phyloP scores from a whole-genome alignment of 2,329 filamentous ascomycete species.

The Thelonectria discophora region DNA sequence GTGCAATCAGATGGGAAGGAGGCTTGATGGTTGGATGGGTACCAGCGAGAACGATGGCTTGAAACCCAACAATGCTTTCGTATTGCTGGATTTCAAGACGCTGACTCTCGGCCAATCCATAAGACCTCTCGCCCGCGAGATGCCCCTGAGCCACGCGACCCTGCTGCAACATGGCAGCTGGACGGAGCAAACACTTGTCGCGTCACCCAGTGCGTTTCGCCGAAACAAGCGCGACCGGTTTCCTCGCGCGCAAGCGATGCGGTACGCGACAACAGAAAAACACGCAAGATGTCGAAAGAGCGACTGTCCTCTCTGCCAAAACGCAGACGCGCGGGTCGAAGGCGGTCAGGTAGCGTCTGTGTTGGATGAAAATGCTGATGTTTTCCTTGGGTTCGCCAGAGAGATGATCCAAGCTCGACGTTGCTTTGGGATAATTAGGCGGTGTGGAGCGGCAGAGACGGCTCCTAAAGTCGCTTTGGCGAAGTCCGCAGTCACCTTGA shows the following conservation, averaged over 20 bases:
- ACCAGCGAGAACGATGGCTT: constrained; percentile 82
- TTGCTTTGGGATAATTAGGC: constrained; percentile 39
- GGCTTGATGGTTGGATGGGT: constrained; percentile 72
- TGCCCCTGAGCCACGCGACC: constrained; percentile 31
- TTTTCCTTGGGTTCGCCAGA: neutral
- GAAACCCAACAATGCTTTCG: constrained; percentile 81
- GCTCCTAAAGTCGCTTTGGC: neutral
- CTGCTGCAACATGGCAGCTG: constrained; percentile 43
- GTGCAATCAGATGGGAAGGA: constrained; percentile 51
- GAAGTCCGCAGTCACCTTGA: no score
- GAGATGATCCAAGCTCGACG: constrained; percentile 14
- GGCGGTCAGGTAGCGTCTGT: constrained; percentile 30
- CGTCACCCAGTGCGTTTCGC: constrained; percentile 29
- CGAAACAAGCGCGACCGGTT: constrained; percentile 25
- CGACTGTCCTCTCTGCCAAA: constrained; percentile 20
- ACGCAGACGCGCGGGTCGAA: constrained; percentile 19
- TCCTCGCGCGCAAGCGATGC: constrained; percentile 24
- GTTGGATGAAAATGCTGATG: constrained; percentile 21
- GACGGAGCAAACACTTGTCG: constrained; percentile 35
- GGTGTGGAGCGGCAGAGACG: constrained; percentile 44
- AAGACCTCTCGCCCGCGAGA: constrained; percentile 26
- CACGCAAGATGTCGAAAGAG: constrained; percentile 23
- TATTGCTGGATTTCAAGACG: constrained; percentile 72
- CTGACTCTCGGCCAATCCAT: constrained; percentile 55
- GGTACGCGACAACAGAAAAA: constrained; percentile 18